These are phyloP conservation scores for Aspergillus heteromorphus DNA, from an alignment of 495 filamentous ascomycete species.

Conservation along the genomic window DNA sequence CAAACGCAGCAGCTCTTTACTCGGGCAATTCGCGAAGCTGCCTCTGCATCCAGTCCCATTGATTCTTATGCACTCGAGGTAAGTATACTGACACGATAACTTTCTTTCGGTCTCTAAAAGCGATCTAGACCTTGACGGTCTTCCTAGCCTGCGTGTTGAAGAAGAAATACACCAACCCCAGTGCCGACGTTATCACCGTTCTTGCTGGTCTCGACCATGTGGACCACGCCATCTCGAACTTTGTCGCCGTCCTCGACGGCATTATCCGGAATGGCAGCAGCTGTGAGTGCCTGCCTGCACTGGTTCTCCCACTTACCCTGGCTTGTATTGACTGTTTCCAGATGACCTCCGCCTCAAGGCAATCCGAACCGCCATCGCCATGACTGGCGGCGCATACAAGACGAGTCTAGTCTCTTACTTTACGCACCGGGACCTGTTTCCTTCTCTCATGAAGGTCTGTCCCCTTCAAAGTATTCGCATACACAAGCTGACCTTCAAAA, in stretches of 20 bases:
- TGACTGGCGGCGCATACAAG: slow-evolving; percentile 89
- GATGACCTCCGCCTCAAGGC: slow-evolving; percentile 74
- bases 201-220: slow-evolving; percentile 84
- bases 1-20: slow-evolving; percentile 77
- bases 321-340: slow-evolving; percentile 22
- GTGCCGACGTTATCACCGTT: slow-evolving; percentile 87
- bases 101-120: slow-evolving; percentile 33
- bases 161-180: slow-evolving; percentile 94
- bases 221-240: slow-evolving; percentile 79
- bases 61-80: slow-evolving; percentile 88
- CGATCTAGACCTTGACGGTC: slow-evolving; percentile 72
- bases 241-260: slow-evolving; percentile 74
- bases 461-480: background rate
- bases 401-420: slow-evolving; percentile 93
- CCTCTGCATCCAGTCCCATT: slow-evolving; percentile 52
- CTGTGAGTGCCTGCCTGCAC: slow-evolving; percentile 49
- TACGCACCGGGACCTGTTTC: slow-evolving; percentile 90
- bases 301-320: background rate
- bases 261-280: slow-evolving; percentile 73
- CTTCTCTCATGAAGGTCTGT: slow-evolving; percentile 85
- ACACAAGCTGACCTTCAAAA: slow-evolving; percentile 26
- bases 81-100: slow-evolving; percentile 26
- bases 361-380: slow-evolving; percentile 72
- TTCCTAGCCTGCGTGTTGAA: slow-evolving; percentile 75
- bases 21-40: slow-evolving; percentile 64